These are phyloP conservation scores for Phytophthora citricola DNA, from an alignment of 352 stramenopile genomes.

Conservation along the genomic window DNA sequence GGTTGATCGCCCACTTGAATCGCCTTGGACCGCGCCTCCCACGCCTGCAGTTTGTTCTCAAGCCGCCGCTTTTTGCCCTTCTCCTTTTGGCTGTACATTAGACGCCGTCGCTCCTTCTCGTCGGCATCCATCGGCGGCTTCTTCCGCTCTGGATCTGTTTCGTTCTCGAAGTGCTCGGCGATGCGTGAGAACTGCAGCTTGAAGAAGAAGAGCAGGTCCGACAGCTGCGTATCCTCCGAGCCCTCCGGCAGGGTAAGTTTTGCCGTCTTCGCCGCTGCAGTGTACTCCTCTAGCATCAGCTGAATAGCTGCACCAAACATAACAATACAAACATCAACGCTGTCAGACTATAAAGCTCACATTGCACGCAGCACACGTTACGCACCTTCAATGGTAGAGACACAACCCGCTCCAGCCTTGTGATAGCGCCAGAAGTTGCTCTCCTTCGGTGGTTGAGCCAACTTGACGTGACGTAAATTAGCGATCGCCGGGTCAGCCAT, in stretches of 20 bases:
- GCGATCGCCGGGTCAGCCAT: slow-evolving; percentile 60
- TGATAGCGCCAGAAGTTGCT: slow-evolving; percentile 92
- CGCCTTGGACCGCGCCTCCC: slow-evolving; percentile 55
- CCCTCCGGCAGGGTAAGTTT: slow-evolving; percentile 42
- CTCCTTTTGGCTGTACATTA: slow-evolving; percentile 81
- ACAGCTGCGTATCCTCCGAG: slow-evolving; percentile 46
- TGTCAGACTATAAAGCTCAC: background rate
- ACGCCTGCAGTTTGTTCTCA: slow-evolving; percentile 70
- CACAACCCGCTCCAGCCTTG: slow-evolving; percentile 80
- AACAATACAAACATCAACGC: slow-evolving; percentile 1
- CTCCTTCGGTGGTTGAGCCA: slow-evolving; percentile 74
- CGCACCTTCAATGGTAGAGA: slow-evolving; percentile 92
- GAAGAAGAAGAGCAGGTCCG: slow-evolving; percentile 87
- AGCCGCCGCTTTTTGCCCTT: slow-evolving; percentile 74
- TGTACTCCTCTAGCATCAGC: slow-evolving; percentile 84
- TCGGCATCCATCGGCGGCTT: slow-evolving; percentile 83
- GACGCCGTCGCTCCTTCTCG: slow-evolving; percentile 81
- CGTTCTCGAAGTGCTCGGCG: slow-evolving; percentile 61
- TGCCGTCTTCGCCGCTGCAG: slow-evolving; percentile 44
- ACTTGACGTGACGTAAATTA: slow-evolving; percentile 76
- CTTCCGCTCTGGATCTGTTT: slow-evolving; percentile 55
- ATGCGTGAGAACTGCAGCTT: slow-evolving; percentile 79
- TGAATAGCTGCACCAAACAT: slow-evolving; percentile 67
- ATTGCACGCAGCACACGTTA: background rate
- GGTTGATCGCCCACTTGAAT: slow-evolving; percentile 51